Percentiles rank a stretch among this genome's conserved stretches.
phyloP scores from a whole-genome alignment of 2,329 filamentous ascomycete species.

The Neonectria sp. region DNA sequence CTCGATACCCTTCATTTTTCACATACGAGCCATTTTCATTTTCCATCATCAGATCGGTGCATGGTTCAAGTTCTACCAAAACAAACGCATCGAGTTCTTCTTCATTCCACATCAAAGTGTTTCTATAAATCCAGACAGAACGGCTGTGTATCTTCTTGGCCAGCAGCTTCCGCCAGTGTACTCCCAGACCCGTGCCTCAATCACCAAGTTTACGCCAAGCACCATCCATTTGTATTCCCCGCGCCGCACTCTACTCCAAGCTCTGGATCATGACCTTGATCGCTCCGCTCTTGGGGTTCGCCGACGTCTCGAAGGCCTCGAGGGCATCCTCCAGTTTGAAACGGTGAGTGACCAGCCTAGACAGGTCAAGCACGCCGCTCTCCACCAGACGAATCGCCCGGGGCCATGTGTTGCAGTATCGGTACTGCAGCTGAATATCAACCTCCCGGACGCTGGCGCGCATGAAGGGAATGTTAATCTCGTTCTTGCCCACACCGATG shows the following conservation, averaged over 20 bases:
- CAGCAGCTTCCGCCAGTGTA: conserved; percentile 28
- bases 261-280: conserved; percentile 98
- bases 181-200: conserved; percentile 34
- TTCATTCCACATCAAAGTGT: conserved; percentile 16
- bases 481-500: conserved; percentile 94
- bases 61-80: neutral
- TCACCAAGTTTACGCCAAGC: conserved; percentile 46
- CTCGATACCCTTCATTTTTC: neutral
- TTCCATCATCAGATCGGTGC: neutral
- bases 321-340: conserved; percentile 89
- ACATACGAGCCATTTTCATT: neutral
- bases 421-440: conserved; percentile 96
- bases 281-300: conserved; percentile 91
- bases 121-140: conserved; percentile 41
- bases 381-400: conserved; percentile 90
- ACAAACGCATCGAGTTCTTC: conserved; percentile 11
- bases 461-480: conserved; percentile 98
- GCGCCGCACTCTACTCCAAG: conserved; percentile 59
- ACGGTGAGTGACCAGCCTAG: conserved; percentile 88
- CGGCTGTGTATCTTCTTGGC: conserved; percentile 31
- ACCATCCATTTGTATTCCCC: conserved; percentile 31
- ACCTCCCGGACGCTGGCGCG: conserved; percentile 90
- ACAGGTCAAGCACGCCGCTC: conserved; percentile 86
- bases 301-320: conserved; percentile 90
- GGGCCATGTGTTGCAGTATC: conserved; percentile 97